phyloP scores from a whole-genome alignment of 2,329 filamentous ascomycete species.

The Aspergillus viridinutans region DNA sequence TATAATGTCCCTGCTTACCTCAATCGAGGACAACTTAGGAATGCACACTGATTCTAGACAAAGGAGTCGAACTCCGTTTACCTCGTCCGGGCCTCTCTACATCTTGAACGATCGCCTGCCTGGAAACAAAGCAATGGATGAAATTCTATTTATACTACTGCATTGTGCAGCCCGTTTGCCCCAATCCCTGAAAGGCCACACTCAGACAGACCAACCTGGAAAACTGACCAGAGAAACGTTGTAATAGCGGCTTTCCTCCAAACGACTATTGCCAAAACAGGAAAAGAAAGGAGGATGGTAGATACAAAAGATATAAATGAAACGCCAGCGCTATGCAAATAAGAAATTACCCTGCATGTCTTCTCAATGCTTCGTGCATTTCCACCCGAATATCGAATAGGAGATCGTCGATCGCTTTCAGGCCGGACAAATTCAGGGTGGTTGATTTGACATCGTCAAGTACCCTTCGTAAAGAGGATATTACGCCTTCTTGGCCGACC shows the following conservation, averaged over 20 bases:
- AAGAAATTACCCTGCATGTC: conserved; percentile 30
- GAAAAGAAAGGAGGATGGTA: neutral
- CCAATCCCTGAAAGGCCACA: neutral
- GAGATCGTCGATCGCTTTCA: conserved; percentile 70
- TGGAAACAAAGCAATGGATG: neutral
- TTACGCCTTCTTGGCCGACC: conserved; percentile 41
- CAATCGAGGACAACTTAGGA: too few relatives aligned
- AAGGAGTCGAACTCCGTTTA: neutral
- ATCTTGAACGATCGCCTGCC: neutral
- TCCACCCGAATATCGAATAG: conserved; percentile 74
- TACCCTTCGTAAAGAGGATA: conserved; percentile 52
- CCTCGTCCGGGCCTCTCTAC: too few relatives aligned
- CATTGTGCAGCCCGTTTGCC: neutral
- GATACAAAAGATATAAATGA: conserved; percentile 1
- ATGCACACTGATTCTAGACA: neutral
- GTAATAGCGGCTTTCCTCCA: neutral
- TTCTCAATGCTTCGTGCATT: conserved; percentile 65
- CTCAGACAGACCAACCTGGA: neutral
- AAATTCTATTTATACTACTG: neutral
- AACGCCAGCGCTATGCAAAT: conserved; percentile 38
- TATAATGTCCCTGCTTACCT: neutral
- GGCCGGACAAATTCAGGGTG: conserved; percentile 60
- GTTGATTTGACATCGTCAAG: conserved; percentile 58
- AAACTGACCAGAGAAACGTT: neutral
- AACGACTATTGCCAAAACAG: neutral